phyloP scores from a whole-genome alignment of 2,329 filamentous ascomycete genomes.

The Fusarium pseudonygamai region DNA sequence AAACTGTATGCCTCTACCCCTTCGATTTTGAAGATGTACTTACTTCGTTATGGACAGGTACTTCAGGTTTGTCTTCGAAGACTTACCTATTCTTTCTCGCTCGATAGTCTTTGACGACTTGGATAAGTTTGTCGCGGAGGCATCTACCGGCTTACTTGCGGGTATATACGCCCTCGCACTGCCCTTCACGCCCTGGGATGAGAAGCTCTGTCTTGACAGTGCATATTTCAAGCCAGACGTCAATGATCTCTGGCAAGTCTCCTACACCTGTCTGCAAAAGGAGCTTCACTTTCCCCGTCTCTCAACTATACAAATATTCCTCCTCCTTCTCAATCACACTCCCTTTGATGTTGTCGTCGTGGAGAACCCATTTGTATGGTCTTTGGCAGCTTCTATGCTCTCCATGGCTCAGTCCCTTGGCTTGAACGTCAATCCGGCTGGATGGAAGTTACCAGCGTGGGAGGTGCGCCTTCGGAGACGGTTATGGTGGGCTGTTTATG shows the following conservation, averaged over 20 bases:
- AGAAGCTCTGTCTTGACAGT: slow-evolving; percentile 5
- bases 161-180: background rate
- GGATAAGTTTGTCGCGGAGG: background rate
- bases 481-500: slow-evolving; percentile 1
- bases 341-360: background rate
- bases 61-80: background rate
- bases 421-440: background rate
- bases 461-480: background rate
- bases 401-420: slow-evolving; percentile 1
- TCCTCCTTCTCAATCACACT: background rate
- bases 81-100: background rate
- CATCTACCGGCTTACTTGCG: background rate
- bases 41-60: background rate
- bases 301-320: background rate
- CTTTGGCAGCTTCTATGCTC: background rate
- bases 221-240: background rate
- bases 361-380: background rate
- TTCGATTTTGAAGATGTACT: no score
- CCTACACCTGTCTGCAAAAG: background rate
- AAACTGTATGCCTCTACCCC: background rate
- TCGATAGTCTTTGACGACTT: background rate
- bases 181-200: slow-evolving; percentile 3
- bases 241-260: background rate
- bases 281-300: background rate
- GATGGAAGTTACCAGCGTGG: background rate